Base-by-base conservation (phyloP, 139 green algal genomes). In the Haematococcus sp. region DNA sequence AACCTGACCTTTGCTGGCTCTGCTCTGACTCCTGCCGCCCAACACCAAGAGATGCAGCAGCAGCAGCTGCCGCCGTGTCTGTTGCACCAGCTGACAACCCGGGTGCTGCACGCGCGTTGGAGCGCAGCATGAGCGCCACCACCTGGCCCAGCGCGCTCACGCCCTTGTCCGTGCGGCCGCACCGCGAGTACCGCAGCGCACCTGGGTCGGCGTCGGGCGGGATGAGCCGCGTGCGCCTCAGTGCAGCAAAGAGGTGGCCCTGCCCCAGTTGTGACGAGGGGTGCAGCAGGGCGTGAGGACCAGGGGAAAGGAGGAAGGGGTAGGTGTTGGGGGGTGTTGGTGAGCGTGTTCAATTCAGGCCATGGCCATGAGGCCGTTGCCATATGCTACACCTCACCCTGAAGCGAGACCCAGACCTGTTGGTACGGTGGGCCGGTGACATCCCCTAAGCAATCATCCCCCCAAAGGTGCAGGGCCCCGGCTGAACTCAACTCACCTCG, bases 81-180 rank as follows among this genome's bases (percentile, higher is more conserved):
- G 4, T 60, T 15, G 52, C 23, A 23, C 44, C 15, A n/a, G 52
- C 20, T 60, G 20, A n/a, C 52, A 4, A n/a, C 9, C 52, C 52
- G 23, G 52, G 11, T 25, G 52, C 9, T 33, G 67, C 63, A 0
- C 73, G 72, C 13, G 35, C 89, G 2, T 20, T 67, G 3, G 89
- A 95, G 13, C 93, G 83, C 77, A 97, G 64, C 49, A 63, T 34
- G 61, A 97, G 79, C 1, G 91, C 84, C n/a, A 97, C 80, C 44
- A 97, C 88, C 84, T 95, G 89, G 16, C 85, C 79, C 22, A 91
- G 73, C 16, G 84, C 92, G 23, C 84, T 93, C n/a, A 97, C 91
- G 16, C 93, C 90, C 63, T 86, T 89, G 82, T 97, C 91, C 13
- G 93, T 97, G 23, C 91, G 82, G 11, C 93, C 93, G 68, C 91